These are phyloP conservation scores for Emmonsiellopsis sp. DNA, from an alignment of 2,329 filamentous ascomycete species.

Conservation along the genomic window DNA sequence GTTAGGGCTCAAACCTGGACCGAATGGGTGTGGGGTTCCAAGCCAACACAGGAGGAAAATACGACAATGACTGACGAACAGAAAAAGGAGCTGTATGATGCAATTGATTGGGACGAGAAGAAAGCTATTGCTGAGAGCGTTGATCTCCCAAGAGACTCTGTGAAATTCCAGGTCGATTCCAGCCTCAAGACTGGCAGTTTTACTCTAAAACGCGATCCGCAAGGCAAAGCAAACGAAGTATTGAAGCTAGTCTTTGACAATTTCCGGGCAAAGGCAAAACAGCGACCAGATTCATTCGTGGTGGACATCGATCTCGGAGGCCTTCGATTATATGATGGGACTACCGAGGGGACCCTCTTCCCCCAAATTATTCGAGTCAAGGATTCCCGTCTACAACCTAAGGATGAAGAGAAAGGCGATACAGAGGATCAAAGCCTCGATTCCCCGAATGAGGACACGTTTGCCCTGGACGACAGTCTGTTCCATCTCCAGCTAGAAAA, in stretches of 20 bases:
- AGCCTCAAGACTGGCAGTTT: constrained; percentile 95
- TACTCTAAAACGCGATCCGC: constrained; percentile 76
- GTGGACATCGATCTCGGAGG: constrained; percentile 85
- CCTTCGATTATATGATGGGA: constrained; percentile 90
- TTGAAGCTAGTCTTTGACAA: constrained; percentile 89
- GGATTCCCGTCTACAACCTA: constrained; percentile 55
- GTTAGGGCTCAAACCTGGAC: constrained; percentile 74
- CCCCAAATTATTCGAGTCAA: constrained; percentile 96
- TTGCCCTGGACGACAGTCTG: constrained; percentile 61
- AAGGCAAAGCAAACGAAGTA: constrained; percentile 69
- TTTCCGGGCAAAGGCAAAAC: constrained; percentile 81
- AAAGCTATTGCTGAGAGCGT: constrained; percentile 78
- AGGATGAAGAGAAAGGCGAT: constrained; percentile 42
- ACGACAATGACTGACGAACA: constrained; percentile 91
- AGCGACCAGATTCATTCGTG: constrained; percentile 83
- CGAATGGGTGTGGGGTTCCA: constrained; percentile 83
- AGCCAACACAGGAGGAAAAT: constrained; percentile 62
- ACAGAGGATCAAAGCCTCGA: constrained; percentile 31
- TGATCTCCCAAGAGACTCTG: constrained; percentile 78
- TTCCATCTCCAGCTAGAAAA: constrained; percentile 91
- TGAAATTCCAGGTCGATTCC: constrained; percentile 88
- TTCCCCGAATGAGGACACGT: constrained; percentile 32
- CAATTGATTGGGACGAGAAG: constrained; percentile 98
- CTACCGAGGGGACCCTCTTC: constrained; percentile 81
- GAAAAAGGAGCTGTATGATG: constrained; percentile 90